Percentiles rank a stretch among this genome's conserved stretches.
Evolutionary conservation across 2,329 filamentous ascomycete genomes (phyloP).

Genomic region (Tolypocladium cylindrosporum): DNA sequence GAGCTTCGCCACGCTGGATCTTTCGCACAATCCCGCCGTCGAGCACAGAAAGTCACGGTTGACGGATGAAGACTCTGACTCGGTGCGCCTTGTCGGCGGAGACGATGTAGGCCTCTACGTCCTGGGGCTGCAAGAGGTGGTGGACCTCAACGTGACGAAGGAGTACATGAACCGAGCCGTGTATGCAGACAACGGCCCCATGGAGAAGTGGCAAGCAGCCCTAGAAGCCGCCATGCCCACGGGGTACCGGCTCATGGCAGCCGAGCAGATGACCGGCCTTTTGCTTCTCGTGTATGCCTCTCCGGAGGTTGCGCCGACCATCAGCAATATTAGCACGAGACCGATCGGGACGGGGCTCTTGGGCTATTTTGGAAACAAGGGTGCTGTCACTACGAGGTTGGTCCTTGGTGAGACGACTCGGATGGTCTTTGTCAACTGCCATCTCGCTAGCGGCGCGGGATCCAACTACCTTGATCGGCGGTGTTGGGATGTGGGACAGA

Average conservation of each 20-base stretch:
- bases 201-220: slow-evolving; percentile 71
- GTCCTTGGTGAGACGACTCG: slow-evolving; percentile 84
- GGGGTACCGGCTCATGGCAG: slow-evolving; percentile 67
- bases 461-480: slow-evolving; percentile 68
- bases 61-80: slow-evolving; percentile 21
- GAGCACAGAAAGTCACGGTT: slow-evolving; percentile 20
- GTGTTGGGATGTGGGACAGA: slow-evolving; percentile 82
- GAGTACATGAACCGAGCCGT: slow-evolving; percentile 60
- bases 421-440: slow-evolving; percentile 83
- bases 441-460: slow-evolving; percentile 81
- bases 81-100: slow-evolving; percentile 39
- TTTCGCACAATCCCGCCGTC: slow-evolving; percentile 28
- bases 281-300: slow-evolving; percentile 80
- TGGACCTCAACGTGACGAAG: slow-evolving; percentile 70
- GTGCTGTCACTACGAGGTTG: slow-evolving; percentile 71
- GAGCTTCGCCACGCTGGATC: slow-evolving; percentile 44
- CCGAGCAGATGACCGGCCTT: slow-evolving; percentile 80
- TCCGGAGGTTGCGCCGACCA: slow-evolving; percentile 59
- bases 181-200: slow-evolving; percentile 62
- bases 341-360: slow-evolving; percentile 82
- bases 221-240: slow-evolving; percentile 63
- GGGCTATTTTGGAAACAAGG: slow-evolving; percentile 95
- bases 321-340: slow-evolving; percentile 73
- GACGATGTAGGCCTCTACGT: slow-evolving; percentile 82
- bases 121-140: slow-evolving; percentile 83